Conservation (phyloP, 371 early-diverging fungal genomes). For the Fennellomyces sp. region DNA sequence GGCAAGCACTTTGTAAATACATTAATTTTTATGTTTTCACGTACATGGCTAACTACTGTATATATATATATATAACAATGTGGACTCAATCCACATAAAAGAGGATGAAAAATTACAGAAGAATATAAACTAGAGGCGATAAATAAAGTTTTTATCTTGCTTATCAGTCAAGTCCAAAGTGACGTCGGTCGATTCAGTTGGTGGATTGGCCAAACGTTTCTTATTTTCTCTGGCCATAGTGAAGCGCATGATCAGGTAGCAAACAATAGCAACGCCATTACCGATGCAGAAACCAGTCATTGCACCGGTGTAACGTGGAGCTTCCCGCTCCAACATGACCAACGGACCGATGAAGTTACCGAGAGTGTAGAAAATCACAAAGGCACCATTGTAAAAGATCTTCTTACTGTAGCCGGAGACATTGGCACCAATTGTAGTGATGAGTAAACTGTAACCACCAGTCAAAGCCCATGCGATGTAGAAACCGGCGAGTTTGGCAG, state of each 20-base stretch:
- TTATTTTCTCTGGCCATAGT: slow-evolving; percentile 18
- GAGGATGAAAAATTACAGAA: not conserved
- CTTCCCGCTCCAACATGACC: slow-evolving; percentile 12
- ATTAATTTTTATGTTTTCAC: too few relatives aligned
- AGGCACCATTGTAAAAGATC: slow-evolving; percentile 31
- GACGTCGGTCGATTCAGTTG: slow-evolving; percentile 11
- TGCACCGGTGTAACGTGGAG: slow-evolving; percentile 21
- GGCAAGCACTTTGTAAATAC: too few relatives aligned
- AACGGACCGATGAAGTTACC: slow-evolving; percentile 36
- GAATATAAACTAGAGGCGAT: slow-evolving; percentile 17
- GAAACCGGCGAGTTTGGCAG: slow-evolving; percentile 29
- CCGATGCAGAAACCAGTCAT: slow-evolving; percentile 31
- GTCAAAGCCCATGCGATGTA: slow-evolving; percentile 27
- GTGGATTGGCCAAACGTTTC: slow-evolving; percentile 18
- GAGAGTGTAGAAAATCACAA: slow-evolving; percentile 26
- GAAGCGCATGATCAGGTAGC: slow-evolving; percentile 24
- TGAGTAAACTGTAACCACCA: slow-evolving; percentile 13
- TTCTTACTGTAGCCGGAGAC: slow-evolving; percentile 27
- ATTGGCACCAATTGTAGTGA: slow-evolving; percentile 23
- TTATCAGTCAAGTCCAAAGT: slow-evolving; percentile 33
- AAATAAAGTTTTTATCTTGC: slow-evolving; percentile 32
- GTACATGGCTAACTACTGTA: too few relatives aligned
- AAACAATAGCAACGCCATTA: slow-evolving; percentile 25
- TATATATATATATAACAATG: too few relatives aligned
- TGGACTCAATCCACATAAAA: too few relatives aligned